These are phyloP conservation scores for Leccinum incarnatum DNA, from an alignment of 768 basidiomycete genomes.

Conservation along the genomic window DNA sequence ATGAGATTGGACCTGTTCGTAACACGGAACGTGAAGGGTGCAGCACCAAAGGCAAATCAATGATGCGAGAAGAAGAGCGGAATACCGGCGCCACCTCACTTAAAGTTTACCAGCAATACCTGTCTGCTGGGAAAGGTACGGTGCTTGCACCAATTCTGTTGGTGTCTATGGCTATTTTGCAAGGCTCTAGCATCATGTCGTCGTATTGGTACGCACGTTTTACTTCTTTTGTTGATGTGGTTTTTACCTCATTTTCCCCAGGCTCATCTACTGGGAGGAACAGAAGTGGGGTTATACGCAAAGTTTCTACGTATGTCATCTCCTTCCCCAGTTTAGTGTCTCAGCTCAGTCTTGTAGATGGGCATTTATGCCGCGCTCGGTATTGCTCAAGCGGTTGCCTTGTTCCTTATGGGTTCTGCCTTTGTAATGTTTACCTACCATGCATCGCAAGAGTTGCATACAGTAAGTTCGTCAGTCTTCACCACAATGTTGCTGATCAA, in stretches of 20 bases:
- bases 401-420: constrained; percentile 64
- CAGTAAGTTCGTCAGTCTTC: constrained; percentile 33
- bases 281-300: constrained; percentile 54
- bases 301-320: constrained; percentile 65
- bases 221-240: not conserved
- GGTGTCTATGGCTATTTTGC: constrained; percentile 58
- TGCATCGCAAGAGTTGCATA: constrained; percentile 69
- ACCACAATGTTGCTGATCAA: not conserved
- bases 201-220: constrained; percentile 60
- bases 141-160: constrained; percentile 68
- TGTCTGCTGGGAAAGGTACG: constrained; percentile 65
- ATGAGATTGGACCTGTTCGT: constrained; percentile 22
- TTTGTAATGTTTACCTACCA: constrained; percentile 73
- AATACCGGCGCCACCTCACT: not conserved
- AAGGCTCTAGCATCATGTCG: constrained; percentile 68
- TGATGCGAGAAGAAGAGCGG: not conserved
- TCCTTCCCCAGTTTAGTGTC: constrained; percentile 28
- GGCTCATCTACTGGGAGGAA: constrained; percentile 73
- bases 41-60: not conserved
- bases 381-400: constrained; percentile 61
- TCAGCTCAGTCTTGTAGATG: constrained; percentile 48
- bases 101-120: constrained; percentile 47
- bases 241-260: constrained; percentile 18
- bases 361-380: constrained; percentile 77
- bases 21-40: constrained; percentile 19